Evolutionary conservation across 2,329 filamentous ascomycete genomes (phyloP).

Genomic region (Botrytis fabae): DNA sequence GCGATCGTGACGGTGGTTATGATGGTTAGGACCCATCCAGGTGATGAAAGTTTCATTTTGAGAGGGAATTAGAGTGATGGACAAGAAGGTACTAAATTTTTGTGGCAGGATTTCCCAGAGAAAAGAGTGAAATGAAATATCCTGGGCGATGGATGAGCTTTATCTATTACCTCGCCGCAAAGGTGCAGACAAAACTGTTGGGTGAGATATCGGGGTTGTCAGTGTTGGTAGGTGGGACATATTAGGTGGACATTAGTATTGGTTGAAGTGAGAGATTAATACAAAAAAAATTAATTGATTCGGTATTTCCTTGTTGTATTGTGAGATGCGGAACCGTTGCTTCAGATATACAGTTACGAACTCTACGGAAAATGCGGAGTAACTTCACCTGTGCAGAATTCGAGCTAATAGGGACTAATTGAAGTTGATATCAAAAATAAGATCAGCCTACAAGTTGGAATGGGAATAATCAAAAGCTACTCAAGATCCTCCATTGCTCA

Average conservation of each 20-base stretch:
- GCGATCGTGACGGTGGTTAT: neutral
- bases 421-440: neutral
- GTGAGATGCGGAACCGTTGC: neutral
- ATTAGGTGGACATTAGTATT: neutral
- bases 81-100: neutral
- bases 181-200: neutral
- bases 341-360: neutral
- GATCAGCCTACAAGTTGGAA: neutral
- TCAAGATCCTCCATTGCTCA: neutral
- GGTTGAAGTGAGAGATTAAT: neutral
- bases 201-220: neutral
- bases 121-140: neutral
- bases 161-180: neutral
- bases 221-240: neutral
- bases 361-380: neutral
- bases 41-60: neutral
- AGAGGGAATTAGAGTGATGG: neutral
- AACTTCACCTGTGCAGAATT: neutral
- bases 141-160: neutral
- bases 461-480: neutral
- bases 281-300: neutral
- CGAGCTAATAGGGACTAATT: neutral
- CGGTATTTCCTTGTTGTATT: neutral
- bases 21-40: neutral
- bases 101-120: neutral